These are phyloP conservation scores for Dactylellina leptospora DNA, from an alignment of 2,329 filamentous ascomycete genomes.

Conservation along the genomic window DNA sequence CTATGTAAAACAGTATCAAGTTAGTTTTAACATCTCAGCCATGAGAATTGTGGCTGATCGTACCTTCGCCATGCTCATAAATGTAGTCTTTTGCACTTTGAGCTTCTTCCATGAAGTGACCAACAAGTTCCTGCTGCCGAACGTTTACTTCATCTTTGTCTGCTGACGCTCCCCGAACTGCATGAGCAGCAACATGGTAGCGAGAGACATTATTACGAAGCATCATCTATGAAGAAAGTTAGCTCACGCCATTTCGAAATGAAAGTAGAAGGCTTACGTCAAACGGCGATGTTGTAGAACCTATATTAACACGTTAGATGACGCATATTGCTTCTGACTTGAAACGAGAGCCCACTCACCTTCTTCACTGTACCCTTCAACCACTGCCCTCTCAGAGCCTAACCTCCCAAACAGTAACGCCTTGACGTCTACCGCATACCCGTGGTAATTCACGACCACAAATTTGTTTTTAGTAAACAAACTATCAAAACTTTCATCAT, in stretches of 20 bases:
- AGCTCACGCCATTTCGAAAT: not conserved
- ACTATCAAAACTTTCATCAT: constrained; percentile 64
- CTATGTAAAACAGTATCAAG: constrained; percentile 57
- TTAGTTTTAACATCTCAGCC: constrained; percentile 8
- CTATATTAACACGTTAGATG: constrained; percentile 55
- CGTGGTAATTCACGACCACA: constrained; percentile 74
- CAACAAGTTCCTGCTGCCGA: constrained; percentile 63
- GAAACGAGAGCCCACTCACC: constrained; percentile 59
- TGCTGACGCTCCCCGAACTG: constrained; percentile 64
- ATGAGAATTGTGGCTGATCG: constrained; percentile 53
- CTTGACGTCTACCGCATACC: constrained; percentile 70
- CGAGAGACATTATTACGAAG: constrained; percentile 69
- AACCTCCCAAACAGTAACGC: constrained; percentile 70
- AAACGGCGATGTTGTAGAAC: constrained; percentile 71
- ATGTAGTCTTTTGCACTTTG: constrained; percentile 67
- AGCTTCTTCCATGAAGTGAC: constrained; percentile 65
- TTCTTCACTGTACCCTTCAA: constrained; percentile 72
- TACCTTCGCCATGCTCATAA: constrained; percentile 65
- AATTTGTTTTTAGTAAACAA: constrained; percentile 68
- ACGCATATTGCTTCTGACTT: not conserved
- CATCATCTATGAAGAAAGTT: constrained; percentile 66
- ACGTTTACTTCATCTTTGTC: constrained; percentile 64
- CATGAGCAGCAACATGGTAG: constrained; percentile 69
- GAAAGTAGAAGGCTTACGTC: constrained; percentile 60
- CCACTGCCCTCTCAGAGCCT: constrained; percentile 64